Evolutionary conservation across 768 basidiomycete species (phyloP).

Genomic region (Tricholoma saponaceum): DNA sequence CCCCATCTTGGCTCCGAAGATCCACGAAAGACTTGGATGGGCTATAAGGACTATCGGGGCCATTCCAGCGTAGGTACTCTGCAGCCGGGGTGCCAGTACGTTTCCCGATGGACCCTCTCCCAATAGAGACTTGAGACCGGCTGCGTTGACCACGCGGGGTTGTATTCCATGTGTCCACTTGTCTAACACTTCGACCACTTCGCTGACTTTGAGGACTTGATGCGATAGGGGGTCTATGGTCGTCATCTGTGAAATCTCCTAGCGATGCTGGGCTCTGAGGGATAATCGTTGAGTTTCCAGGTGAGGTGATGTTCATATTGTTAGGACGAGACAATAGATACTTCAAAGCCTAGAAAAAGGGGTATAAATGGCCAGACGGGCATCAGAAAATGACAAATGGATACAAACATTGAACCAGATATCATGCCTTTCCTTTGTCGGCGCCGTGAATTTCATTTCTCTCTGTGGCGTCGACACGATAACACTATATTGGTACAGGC

Average conservation of each 20-base stretch:
- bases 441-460: conserved; percentile 99
- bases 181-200: conserved; percentile 55
- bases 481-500: conserved; percentile 88
- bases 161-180: conserved; percentile 64
- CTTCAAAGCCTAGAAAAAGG: conserved; percentile 67
- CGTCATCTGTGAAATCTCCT: conserved; percentile 48
- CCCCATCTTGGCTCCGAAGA: conserved; percentile 43
- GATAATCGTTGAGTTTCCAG: conserved; percentile 31
- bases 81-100: conserved; percentile 88
- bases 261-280: conserved; percentile 49
- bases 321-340: conserved; percentile 82
- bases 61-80: conserved; percentile 82
- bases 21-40: conserved; percentile 68
- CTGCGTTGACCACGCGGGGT: conserved; percentile 77
- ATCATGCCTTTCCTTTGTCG: conserved; percentile 92
- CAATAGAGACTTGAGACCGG: conserved; percentile 72
- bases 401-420: conserved; percentile 86
- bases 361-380: conserved; percentile 10
- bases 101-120: conserved; percentile 69
- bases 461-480: conserved; percentile 89
- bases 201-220: conserved; percentile 74
- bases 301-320: conserved; percentile 31
- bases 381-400: conserved; percentile 6
- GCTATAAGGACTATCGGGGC: conserved; percentile 73
- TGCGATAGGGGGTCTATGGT: conserved; percentile 40